A percentile compares a stretch with the other conserved stretches of the same genome.
Evolutionary conservation across 495 filamentous ascomycete genomes (phyloP).

Genomic region (Aspergillus ellipticus): DNA sequence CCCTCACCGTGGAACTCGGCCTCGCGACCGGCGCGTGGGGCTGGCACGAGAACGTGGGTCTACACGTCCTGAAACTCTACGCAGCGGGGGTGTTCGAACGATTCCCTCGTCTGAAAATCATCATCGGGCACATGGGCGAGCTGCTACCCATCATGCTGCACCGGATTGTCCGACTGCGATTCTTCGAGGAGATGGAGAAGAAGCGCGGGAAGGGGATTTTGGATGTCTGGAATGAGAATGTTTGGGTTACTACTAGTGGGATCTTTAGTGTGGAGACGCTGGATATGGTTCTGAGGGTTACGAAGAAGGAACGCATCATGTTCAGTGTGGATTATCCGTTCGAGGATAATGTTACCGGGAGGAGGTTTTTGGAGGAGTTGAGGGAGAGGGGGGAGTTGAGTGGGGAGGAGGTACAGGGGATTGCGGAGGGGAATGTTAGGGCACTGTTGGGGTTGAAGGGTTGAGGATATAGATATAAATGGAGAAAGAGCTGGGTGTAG

Average conservation of each 20-base stretch:
- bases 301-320: conserved; percentile 48
- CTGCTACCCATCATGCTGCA: conserved; percentile 43
- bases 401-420: conserved; percentile 47
- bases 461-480: no score
- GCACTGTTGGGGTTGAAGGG: conserved; percentile 34
- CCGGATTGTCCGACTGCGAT: conserved; percentile 17
- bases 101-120: conserved; percentile 41
- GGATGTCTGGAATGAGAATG: conserved; percentile 41
- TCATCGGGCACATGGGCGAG: conserved; percentile 47
- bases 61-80: conserved; percentile 40
- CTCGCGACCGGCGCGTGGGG: conserved; percentile 40
- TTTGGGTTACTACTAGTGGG: conserved; percentile 35
- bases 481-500: no score
- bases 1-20: conserved; percentile 27
- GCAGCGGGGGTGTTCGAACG: conserved; percentile 47
- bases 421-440: conserved; percentile 55
- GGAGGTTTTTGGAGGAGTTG: conserved; percentile 46
- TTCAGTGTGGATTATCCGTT: conserved; percentile 62
- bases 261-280: conserved; percentile 26
- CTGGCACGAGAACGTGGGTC: conserved; percentile 45
- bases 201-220: conserved; percentile 17
- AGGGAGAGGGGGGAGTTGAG: conserved; percentile 48
- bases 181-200: conserved; percentile 8
- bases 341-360: conserved; percentile 36
- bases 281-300: conserved; percentile 46